Conservation (phyloP, 2,329 filamentous ascomycete genomes). For the Lasiodiplodia theobromae region DNA sequence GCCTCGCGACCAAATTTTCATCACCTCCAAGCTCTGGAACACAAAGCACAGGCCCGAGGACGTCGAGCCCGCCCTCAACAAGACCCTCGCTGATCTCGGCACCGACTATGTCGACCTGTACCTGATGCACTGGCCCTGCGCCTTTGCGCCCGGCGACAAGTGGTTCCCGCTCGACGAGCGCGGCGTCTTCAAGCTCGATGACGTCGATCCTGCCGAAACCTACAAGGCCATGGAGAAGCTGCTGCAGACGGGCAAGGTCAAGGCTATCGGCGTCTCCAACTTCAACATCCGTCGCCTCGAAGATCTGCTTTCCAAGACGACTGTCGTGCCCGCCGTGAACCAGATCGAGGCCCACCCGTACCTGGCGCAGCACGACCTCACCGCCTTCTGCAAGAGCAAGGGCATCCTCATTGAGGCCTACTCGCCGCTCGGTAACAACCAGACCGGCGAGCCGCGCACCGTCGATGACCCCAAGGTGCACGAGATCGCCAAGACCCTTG, state of each 20-base stretch:
- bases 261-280: conserved; percentile 58
- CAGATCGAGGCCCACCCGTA: conserved; percentile 76
- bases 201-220: conserved; percentile 54
- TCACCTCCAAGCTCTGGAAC: conserved; percentile 74
- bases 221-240: conserved; percentile 60
- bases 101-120: conserved; percentile 44
- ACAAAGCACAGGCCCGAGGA: conserved; percentile 52
- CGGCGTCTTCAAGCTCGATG: conserved; percentile 22
- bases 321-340: conserved; percentile 71
- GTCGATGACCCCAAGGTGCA: conserved; percentile 74
- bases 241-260: conserved; percentile 34
- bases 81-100: conserved; percentile 42
- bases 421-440: conserved; percentile 63
- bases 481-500: conserved; percentile 70
- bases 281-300: conserved; percentile 56
- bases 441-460: conserved; percentile 68
- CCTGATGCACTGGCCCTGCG: conserved; percentile 63
- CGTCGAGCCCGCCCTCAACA: conserved; percentile 51
- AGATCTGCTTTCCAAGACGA: conserved; percentile 63
- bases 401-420: conserved; percentile 58
- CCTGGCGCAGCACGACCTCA: conserved; percentile 66
- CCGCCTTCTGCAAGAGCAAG: conserved; percentile 61
- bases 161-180: conserved; percentile 44
- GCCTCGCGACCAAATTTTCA: conserved; percentile 69
- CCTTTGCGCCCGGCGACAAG: conserved; percentile 59